Evolutionary conservation across 768 basidiomycete genomes (phyloP).

Genomic region (Sarcomyxa edulis): DNA sequence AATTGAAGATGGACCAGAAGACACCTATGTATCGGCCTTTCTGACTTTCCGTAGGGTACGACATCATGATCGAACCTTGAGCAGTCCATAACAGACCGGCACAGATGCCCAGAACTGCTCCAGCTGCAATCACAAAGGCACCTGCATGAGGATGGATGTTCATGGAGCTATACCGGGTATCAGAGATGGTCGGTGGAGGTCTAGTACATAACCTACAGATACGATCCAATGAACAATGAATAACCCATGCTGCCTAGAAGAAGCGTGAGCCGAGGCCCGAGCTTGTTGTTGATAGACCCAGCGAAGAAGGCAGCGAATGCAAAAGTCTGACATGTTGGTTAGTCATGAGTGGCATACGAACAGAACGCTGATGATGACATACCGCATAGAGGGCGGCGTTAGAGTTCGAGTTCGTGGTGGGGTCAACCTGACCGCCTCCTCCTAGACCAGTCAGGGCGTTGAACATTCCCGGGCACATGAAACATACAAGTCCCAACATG

Average conservation of each 20-base stretch:
- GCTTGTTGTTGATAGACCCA: constrained; percentile 74
- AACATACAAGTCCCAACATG: constrained; percentile 66
- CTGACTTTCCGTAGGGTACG: constrained; percentile 73
- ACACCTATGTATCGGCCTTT: constrained; percentile 74
- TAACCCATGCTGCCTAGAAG: constrained; percentile 75
- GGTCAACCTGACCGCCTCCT: constrained; percentile 52
- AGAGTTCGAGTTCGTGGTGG: constrained; percentile 50
- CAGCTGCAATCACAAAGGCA: constrained; percentile 64
- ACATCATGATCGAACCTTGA: constrained; percentile 77
- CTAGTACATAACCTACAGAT: constrained; percentile 44
- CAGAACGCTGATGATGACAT: constrained; percentile 56
- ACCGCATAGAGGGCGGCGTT: constrained; percentile 53
- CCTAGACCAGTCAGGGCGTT: constrained; percentile 63
- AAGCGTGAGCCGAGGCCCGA: constrained; percentile 70
- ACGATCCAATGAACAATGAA: constrained; percentile 67
- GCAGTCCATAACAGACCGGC: constrained; percentile 75
- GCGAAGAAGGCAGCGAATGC: background rate
- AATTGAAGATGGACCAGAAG: constrained; percentile 82
- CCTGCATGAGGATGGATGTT: constrained; percentile 63
- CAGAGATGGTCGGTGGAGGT: background rate
- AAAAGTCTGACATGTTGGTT: background rate
- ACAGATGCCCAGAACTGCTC: constrained; percentile 71
- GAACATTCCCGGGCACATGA: constrained; percentile 50
- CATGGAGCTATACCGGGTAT: constrained; percentile 37
- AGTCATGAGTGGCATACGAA: constrained; percentile 51